Base-by-base conservation (phyloP, 352 stramenopile species). In the Pythium chondricola region DNA sequence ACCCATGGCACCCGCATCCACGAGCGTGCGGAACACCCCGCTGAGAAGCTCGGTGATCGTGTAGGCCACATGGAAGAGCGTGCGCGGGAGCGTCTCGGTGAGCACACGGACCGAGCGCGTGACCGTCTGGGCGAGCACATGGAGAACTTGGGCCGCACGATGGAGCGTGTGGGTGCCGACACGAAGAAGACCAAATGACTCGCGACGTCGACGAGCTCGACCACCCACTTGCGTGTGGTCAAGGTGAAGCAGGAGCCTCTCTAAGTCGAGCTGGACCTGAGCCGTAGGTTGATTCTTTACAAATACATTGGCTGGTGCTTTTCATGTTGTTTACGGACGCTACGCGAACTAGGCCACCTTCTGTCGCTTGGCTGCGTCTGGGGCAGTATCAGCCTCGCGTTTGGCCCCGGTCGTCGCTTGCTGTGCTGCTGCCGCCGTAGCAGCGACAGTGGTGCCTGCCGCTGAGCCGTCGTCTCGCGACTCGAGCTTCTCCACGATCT, bases 401-500 rank as follows among this genome's bases (percentile, higher is more conserved):
- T 65, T 65, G 2, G 31, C 32, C 21, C 44, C 49, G 11, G 42
- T 43, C 1, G 30, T n/a, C 8, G 36, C 46, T 1, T 25, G 24
- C 8, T 22, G 31, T n/a, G 43, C 27, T 6, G 24, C 24, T 2
- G 47, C 31, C 2, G 29, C 46, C 10, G 16, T 31, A 8, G 43
- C 36, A 18, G 42, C 53, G n/a, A n/a, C n/a, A n/a, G n/a, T n/a
- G n/a, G n/a, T n/a, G n/a, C n/a, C n/a, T 0, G 35, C 47, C 6
- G 36, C 42, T 11, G 37, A 41, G 7, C 31, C 43, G 5, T 63
- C 55, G 16, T 83, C 67, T 20, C 71, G 74, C 33, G 48, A 66
- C 36, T 86, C 76, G 35, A 88, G 48, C 56, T 88, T 90, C 50
- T 87, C 74, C 8, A 78, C 73, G 46, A 92, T 88, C 47, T 93